These are phyloP conservation scores for Tolypocladium cylindrosporum DNA, from an alignment of 2,329 filamentous ascomycete species.

Conservation along the genomic window DNA sequence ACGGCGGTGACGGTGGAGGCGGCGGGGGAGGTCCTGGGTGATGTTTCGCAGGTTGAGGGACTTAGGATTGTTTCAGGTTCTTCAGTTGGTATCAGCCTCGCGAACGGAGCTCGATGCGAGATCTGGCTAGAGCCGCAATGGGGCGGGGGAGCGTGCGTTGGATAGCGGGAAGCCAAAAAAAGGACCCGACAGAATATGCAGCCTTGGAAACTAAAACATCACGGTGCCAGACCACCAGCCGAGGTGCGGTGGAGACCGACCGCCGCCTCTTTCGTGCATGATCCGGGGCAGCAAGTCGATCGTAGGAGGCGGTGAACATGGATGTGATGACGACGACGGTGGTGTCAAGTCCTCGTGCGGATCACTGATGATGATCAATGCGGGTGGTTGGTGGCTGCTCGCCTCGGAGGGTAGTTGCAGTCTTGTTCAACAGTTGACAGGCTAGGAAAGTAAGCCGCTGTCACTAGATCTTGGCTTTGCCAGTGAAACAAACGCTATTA, in stretches of 20 bases:
- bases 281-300: not conserved
- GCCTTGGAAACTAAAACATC: not conserved
- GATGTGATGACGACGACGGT: too few species aligned
- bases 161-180: not conserved
- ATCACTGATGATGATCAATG: not conserved
- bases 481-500: not conserved
- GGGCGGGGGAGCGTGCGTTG: constrained; percentile 2
- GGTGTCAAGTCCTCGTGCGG: not conserved
- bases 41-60: constrained; percentile 4
- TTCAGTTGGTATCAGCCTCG: constrained; percentile 8
- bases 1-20: not conserved
- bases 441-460: not conserved
- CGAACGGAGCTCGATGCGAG: constrained; percentile 4
- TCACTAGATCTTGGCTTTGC: not conserved
- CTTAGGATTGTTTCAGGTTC: constrained; percentile 10
- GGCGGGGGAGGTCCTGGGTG: not conserved
- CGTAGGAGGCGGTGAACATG: not conserved
- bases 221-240: too few species aligned
- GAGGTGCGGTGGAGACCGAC: too few species aligned
- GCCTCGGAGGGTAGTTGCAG: not conserved
- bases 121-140: constrained; percentile 3
- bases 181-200: not conserved
- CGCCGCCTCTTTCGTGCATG: not conserved
- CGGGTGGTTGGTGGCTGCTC: not conserved
- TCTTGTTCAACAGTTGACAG: not conserved